Conservation (phyloP, 2,329 filamentous ascomycete species). For the Capronia americana region DNA sequence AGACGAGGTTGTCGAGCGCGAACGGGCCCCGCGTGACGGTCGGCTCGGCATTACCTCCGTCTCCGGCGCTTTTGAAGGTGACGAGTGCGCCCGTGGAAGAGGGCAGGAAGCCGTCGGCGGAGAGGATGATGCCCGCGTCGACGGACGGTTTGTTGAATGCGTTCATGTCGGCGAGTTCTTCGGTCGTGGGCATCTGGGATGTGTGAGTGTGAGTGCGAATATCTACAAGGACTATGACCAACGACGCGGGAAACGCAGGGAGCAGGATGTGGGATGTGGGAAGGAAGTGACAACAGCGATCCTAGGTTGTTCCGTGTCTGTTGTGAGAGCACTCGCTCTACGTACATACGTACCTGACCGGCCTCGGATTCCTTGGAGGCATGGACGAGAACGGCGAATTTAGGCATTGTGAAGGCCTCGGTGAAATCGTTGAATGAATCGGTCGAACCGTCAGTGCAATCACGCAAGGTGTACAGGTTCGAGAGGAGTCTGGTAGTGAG, state of each 20-base stretch:
- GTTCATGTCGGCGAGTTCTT: neutral
- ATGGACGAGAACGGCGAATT: neutral
- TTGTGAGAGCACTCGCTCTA: neutral
- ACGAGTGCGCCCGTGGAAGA: neutral
- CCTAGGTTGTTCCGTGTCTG: neutral
- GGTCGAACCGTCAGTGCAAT: neutral
- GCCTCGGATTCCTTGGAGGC: neutral
- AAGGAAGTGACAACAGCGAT: neutral
- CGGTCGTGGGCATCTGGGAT: neutral
- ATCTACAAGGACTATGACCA: too few relatives aligned
- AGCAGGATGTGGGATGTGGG: neutral
- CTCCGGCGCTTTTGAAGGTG: neutral
- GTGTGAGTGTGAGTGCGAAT: neutral
- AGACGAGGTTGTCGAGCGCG: neutral
- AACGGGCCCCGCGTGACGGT: neutral
- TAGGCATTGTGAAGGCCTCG: conserved; percentile 1
- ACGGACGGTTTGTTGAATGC: neutral
- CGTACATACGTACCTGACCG: neutral
- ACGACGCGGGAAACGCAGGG: too few relatives aligned
- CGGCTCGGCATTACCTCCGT: neutral
- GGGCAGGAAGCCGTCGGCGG: neutral
- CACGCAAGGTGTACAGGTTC: neutral
- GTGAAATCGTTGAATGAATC: neutral
- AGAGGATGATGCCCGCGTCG: neutral
- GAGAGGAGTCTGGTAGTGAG: too few relatives aligned